A percentile compares a stretch with the other conserved stretches of the same genome.
Evolutionary conservation across 2,329 filamentous ascomycete species (phyloP).

Genomic region (Pseudogymnoascus sp.): DNA sequence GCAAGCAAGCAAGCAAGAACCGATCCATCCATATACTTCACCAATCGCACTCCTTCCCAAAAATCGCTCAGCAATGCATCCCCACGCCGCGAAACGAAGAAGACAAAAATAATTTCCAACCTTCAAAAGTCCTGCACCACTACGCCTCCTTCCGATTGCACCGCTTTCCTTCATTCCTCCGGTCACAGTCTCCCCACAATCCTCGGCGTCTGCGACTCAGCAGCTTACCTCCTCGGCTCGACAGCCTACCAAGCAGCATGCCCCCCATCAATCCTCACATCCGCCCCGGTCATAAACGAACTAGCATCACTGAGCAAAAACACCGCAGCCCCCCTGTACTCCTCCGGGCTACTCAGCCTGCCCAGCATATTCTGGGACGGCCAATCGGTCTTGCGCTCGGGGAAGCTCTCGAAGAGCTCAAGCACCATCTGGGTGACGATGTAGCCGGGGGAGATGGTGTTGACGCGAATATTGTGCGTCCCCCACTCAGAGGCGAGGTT

Average conservation of each 20-base stretch:
- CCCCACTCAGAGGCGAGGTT: conserved; percentile 55
- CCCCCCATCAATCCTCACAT: conserved; percentile 46
- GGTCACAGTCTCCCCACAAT: background rate
- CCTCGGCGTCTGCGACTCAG: background rate
- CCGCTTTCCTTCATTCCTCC: background rate
- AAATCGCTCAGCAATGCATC: background rate
- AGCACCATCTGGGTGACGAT: conserved; percentile 53
- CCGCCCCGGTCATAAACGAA: conserved; percentile 46
- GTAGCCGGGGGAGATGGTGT: conserved; percentile 55
- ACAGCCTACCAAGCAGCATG: conserved; percentile 42
- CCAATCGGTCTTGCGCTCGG: conserved; percentile 37
- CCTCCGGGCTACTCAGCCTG: conserved; percentile 36
- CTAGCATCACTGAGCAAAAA: conserved; percentile 41
- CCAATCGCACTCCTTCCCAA: background rate
- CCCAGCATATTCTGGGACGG: conserved; percentile 56
- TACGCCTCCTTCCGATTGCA: background rate
- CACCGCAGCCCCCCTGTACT: conserved; percentile 39
- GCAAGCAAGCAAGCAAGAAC: background rate
- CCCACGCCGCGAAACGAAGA: background rate
- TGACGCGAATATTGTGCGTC: conserved; percentile 50
- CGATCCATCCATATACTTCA: background rate
- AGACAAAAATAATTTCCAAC: background rate
- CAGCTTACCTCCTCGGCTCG: background rate
- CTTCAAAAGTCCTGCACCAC: background rate
- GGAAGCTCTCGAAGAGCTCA: conserved; percentile 42